Conservation (phyloP, 73 alveolate genomes). For the Breviolum minutum region DNA sequence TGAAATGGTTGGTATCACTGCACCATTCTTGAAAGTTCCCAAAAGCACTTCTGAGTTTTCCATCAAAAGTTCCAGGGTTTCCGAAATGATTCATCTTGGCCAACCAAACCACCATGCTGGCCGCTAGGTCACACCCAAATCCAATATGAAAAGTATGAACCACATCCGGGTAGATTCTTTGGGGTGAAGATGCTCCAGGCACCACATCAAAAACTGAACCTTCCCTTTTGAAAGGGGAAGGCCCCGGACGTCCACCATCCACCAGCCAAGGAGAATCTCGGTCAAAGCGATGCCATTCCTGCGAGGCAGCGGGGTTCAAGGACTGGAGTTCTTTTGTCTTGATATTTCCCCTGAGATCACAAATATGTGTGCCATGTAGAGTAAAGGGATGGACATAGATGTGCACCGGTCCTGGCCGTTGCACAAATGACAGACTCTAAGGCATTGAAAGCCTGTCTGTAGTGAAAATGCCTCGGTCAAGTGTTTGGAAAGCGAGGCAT, state of each 20-base stretch:
- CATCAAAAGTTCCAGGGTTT: not conserved
- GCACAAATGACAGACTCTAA: not conserved
- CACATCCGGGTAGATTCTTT: not conserved
- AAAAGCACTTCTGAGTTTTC: not conserved
- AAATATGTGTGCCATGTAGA: no score
- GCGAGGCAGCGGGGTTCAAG: not conserved
- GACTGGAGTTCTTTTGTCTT: not conserved
- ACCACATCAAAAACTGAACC: not conserved
- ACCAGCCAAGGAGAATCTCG: not conserved
- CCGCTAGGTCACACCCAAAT: slow-evolving; percentile 3
- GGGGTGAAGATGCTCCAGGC: not conserved
- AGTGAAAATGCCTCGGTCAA: not conserved
- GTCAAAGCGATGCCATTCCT: slow-evolving; percentile 16
- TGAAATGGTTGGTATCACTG: not conserved
- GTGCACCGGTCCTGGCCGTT: not conserved
- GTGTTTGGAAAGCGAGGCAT: not conserved
- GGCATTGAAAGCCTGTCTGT: not conserved
- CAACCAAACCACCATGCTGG: not conserved
- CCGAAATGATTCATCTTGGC: not conserved
- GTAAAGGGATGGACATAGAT: no score
- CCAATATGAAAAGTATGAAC: slow-evolving; percentile 28
- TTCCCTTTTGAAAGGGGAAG: not conserved
- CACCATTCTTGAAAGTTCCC: not conserved
- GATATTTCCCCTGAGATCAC: no score
- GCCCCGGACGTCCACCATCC: not conserved